Evolutionary conservation across 73 alveolate species (phyloP).

Genomic region (Symbiodinium natans): DNA sequence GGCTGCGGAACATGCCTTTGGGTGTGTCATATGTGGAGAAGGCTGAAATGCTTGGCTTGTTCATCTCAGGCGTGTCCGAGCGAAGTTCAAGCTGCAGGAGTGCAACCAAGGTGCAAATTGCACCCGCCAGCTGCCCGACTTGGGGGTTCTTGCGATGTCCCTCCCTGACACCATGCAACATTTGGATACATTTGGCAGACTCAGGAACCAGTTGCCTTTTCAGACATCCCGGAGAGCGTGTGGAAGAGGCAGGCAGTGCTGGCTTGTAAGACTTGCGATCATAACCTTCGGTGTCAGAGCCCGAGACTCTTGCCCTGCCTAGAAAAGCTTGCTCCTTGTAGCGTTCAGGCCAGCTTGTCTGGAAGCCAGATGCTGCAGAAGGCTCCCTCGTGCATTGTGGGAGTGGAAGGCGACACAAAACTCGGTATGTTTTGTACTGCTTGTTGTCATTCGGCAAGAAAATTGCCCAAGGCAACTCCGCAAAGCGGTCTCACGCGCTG

Average conservation of each 20-base stretch:
- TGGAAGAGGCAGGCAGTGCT: constrained; percentile 32
- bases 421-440: background rate
- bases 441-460: background rate
- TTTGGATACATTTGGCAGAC: background rate
- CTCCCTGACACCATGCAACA: too few species aligned
- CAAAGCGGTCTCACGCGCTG: background rate
- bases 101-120: constrained; percentile 88
- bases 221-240: constrained; percentile 93
- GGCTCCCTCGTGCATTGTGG: background rate
- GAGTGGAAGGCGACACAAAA: background rate
- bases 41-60: background rate
- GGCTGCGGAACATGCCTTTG: background rate
- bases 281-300: too few species aligned
- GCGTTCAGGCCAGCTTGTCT: background rate
- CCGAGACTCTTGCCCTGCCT: too few species aligned
- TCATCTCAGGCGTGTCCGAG: constrained; percentile 77
- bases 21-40: background rate
- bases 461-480: background rate
- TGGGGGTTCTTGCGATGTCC: background rate
- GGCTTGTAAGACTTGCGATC: too few species aligned
- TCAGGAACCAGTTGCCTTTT: constrained; percentile 79
- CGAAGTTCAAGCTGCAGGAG: constrained; percentile 92
- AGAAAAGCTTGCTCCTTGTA: too few species aligned
- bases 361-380: background rate
- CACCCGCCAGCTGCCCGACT: constrained; percentile 16